Evolutionary conservation across 176 grass and related monocot genomes (phyloP).

Genomic region (Ampelocalamus luodianensis): DNA sequence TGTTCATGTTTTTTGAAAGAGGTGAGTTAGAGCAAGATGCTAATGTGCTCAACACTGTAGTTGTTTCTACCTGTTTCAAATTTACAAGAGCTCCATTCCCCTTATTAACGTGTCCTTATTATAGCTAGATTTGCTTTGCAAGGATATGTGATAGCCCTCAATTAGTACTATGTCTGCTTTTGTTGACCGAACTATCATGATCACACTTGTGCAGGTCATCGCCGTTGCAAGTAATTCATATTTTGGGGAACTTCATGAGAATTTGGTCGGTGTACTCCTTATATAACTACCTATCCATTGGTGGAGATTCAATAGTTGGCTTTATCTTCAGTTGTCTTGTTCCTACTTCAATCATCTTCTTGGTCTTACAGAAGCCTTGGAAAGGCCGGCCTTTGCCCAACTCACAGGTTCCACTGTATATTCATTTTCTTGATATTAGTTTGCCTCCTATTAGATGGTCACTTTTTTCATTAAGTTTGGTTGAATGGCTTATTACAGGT

Average conservation of each 20-base stretch:
- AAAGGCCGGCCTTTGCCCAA: slow-evolving; percentile 85
- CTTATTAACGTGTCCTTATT: neutral
- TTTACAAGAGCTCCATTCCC: neutral
- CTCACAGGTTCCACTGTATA: slow-evolving; percentile 70
- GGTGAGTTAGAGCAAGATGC: neutral
- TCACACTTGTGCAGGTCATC: slow-evolving; percentile 55
- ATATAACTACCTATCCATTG: slow-evolving; percentile 51
- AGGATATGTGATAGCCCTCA: neutral
- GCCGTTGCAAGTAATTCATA: slow-evolving; percentile 83
- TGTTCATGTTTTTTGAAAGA: slow-evolving; percentile 8
- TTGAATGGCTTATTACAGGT: slow-evolving; percentile 58
- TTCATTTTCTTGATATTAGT: slow-evolving; percentile 41
- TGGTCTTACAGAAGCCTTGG: slow-evolving; percentile 91
- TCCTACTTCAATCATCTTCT: slow-evolving; percentile 80
- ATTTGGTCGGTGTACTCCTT: slow-evolving; percentile 83
- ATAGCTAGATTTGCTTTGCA: slow-evolving; percentile 15
- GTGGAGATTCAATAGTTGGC: slow-evolving; percentile 65
- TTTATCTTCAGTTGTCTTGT: slow-evolving; percentile 99
- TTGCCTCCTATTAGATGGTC: neutral
- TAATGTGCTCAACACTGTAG: neutral
- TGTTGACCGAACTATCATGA: neutral
- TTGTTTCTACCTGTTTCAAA: slow-evolving; percentile 3
- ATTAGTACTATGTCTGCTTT: neutral
- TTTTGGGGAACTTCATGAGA: slow-evolving; percentile 82
- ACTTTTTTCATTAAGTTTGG: slow-evolving; percentile 34